Base-by-base conservation (phyloP, 2,329 filamentous ascomycete genomes). In the Thelonectria rubi region DNA sequence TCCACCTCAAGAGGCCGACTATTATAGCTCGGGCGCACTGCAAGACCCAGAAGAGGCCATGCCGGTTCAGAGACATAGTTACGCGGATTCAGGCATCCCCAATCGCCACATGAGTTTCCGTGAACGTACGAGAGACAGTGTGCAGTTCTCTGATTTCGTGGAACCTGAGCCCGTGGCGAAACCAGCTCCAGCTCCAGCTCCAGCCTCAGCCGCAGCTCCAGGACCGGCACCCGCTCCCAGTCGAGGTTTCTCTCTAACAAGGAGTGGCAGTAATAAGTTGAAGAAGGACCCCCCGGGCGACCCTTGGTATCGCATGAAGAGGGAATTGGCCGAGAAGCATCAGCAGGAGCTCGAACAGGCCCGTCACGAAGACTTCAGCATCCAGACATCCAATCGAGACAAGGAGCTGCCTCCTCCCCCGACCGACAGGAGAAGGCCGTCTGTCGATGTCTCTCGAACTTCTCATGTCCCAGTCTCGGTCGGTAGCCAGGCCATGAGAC, bases 81-180 rank as follows among this genome's bases (percentile, higher is more conserved):
- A 72, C 21, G 64, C 68, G 24, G 63, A 67, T 8, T 72, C 76
- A 9, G 76, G 74, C 14, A 69, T 81, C 15, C 82, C 84, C 3
- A 82, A 84, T 70, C 82, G 85, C 51, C 86, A 86, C 53, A 70
- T 86, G 42, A 89, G 86, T 73, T 86, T 87, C 73, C 84, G 85
- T n/a, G 86, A 88, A 65, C 82, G 85, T 54, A 80, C 86, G 3
- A 79, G 78, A 62, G 79, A 79, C 50, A 80, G 83, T 18, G 67
- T 78, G 42, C 73, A 75, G 15, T 64, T 78, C 10, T 74, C 78
- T 3, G 73, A 69, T 32, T 67, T 60, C 24, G 72, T 70, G 4
- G 67, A 69, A 15, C 55, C 69, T 24, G 72, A 69, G 37, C 21
- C 54, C 7, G 24, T 26, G 15, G 14, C 24, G 3, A 66, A 69